Evolutionary conservation across 2,329 filamentous ascomycete genomes (phyloP), one percentile per base, ranked within the genome.

Genomic region (Trichoderma citrinoviride): DNA sequence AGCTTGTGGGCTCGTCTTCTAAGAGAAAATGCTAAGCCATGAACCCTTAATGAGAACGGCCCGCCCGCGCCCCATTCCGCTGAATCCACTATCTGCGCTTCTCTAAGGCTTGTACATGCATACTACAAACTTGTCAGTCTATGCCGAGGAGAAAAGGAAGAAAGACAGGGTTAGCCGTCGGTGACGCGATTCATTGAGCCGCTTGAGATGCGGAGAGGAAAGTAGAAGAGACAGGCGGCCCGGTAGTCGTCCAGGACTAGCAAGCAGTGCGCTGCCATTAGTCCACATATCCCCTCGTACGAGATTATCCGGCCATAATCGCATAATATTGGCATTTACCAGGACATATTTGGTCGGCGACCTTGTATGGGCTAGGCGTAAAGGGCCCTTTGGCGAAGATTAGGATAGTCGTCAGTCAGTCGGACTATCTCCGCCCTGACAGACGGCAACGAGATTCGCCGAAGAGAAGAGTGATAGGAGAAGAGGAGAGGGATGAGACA

Each of bases 171-270:
- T 17, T 40, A 40, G 43, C 56, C 44, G 44, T 25, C n/a, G n/a
- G 56, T 27, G 21, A 50, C 21, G 21, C 46, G 47, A 53, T 61
- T 61, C 58, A 52, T 61, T 29, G 33, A 41, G 46, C 46, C 46
- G 47, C 14, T 44, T 33, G 33, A 15, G 14, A 17, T 53, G 58
- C 27, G 58, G 58, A 44, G 46, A 44, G 21, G 10, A 33, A 37
- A 43, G 17, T 7, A 49, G 43, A 15, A 44, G 55, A 21, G 17
- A 7, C 5, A 19, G n/a, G 23, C 23, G 17, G 47, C 47, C 14
- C 49, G 49, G 49, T 33, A 33, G 40, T 29, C 12, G 54, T 27
- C 7, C 40, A 25, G 3, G 17, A 46, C 23, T 46, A 56, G 37
- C 53, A 40, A 40, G 25, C 12, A 8, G 40, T 57, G 8, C 40